Conservation (phyloP, 75 land plant species). For the Gnetum montanum region DNA sequence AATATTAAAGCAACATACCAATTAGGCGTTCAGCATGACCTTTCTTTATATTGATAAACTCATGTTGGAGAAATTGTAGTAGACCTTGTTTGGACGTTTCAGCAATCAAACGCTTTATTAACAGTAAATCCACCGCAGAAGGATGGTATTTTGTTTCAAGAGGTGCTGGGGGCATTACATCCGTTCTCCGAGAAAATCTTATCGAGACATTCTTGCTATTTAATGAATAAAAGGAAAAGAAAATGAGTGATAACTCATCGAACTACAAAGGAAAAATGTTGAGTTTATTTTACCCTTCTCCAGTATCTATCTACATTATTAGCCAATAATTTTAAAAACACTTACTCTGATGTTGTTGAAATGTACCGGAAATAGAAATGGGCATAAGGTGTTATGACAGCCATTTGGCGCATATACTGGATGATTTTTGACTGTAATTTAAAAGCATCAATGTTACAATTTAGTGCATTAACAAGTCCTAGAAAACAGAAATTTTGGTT, state of each 20-base stretch:
- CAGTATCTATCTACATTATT: too few species aligned
- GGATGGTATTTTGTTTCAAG: conserved; percentile 95
- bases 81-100: conserved; percentile 82
- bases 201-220: conserved; percentile 87
- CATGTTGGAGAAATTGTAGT: conserved; percentile 93
- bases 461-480: too few species aligned
- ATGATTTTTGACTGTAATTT: conserved; percentile 94
- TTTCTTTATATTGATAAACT: conserved; percentile 83
- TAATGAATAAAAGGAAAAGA: conserved; percentile 5
- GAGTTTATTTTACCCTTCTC: too few species aligned
- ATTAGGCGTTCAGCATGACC: conserved; percentile 86
- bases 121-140: conserved; percentile 88
- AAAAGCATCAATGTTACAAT: too few species aligned
- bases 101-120: conserved; percentile 86
- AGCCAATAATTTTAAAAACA: too few species aligned
- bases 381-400: conserved; percentile 97
- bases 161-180: conserved; percentile 94
- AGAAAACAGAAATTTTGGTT: background rate
- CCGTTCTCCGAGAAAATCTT: conserved; percentile 84
- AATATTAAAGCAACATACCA: too few species aligned
- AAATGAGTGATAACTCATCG: too few species aligned
- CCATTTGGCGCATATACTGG: conserved; percentile 99
- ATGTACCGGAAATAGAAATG: conserved; percentile 86
- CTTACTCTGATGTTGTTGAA: conserved; percentile 75
- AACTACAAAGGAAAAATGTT: too few species aligned